Percentiles rank a stretch among this genome's conserved stretches.
Evolutionary conservation across 495 filamentous ascomycete species (phyloP).

Genomic region (Annulohypoxylon maeteangense): DNA sequence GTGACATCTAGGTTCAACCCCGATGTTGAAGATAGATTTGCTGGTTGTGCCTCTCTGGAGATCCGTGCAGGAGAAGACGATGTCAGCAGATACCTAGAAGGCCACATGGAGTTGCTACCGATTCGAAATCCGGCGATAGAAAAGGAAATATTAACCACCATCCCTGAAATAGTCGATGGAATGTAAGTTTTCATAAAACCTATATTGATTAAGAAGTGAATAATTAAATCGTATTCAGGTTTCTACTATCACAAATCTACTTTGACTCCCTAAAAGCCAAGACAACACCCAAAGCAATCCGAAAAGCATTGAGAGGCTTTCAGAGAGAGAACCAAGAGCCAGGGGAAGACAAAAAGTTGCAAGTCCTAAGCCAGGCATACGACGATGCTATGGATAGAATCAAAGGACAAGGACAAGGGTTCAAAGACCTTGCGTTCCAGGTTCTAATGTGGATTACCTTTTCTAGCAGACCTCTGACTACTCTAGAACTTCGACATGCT

Average conservation of each 20-base stretch:
- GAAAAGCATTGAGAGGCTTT: constrained; percentile 49
- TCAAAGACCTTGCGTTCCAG: constrained; percentile 34
- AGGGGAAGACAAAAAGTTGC: constrained; percentile 8
- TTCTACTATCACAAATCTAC: constrained; percentile 65
- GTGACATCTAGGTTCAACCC: constrained; percentile 54
- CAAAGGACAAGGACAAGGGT: constrained; percentile 45
- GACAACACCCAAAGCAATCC: constrained; percentile 46
- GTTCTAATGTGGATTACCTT: background rate
- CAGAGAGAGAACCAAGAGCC: background rate
- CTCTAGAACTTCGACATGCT: constrained; percentile 60
- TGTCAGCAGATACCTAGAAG: constrained; percentile 48
- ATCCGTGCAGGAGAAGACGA: constrained; percentile 55
- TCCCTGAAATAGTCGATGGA: constrained; percentile 50
- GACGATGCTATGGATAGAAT: constrained; percentile 58
- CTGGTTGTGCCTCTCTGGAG: constrained; percentile 36
- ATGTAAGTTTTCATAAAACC: constrained; percentile 54
- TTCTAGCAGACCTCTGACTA: constrained; percentile 42
- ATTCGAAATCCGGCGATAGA: constrained; percentile 41
- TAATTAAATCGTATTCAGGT: constrained; percentile 50
- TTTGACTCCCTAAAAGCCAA: constrained; percentile 57
- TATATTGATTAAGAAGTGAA: background rate
- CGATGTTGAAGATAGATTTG: constrained; percentile 44
- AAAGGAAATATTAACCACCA: constrained; percentile 46
- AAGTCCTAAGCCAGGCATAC: constrained; percentile 54
- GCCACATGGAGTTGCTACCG: constrained; percentile 39